phyloP scores from a whole-genome alignment of 2,329 filamentous ascomycete genomes.

The Colletotrichum lupini region DNA sequence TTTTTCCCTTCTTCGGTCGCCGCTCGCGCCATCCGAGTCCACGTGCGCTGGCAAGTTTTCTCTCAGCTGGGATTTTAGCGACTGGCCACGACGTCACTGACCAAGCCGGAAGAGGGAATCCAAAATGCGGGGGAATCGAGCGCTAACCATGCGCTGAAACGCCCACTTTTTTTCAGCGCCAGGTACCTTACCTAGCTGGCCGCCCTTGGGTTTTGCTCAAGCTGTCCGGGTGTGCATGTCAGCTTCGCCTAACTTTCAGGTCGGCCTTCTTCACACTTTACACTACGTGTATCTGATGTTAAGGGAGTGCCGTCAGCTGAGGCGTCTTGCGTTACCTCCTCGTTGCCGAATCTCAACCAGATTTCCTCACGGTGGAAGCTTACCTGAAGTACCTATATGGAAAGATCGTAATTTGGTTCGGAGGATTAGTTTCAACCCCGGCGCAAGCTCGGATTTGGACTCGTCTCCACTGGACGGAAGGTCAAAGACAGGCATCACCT shows the following conservation, averaged over 20 bases:
- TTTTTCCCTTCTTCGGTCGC: neutral
- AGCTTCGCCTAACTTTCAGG: neutral
- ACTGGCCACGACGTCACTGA: slow-evolving; percentile 25
- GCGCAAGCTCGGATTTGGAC: too few relatives aligned
- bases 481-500: too few relatives aligned
- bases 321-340: too few relatives aligned
- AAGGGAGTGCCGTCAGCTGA: neutral
- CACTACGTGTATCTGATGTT: neutral
- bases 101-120: slow-evolving; percentile 14
- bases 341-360: too few relatives aligned
- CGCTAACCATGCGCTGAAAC: slow-evolving; percentile 30
- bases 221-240: neutral
- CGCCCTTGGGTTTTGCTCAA: neutral
- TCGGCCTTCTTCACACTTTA: neutral
- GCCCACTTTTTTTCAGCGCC: neutral
- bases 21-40: slow-evolving; percentile 25
- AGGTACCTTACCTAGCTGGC: neutral
- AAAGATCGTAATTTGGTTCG: too few relatives aligned
- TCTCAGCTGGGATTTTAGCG: slow-evolving; percentile 19
- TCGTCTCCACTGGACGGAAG: too few relatives aligned
- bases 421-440: too few relatives aligned
- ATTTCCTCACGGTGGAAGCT: too few relatives aligned
- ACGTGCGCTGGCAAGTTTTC: slow-evolving; percentile 31
- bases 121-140: slow-evolving; percentile 32
- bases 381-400: too few relatives aligned